phyloP scores from a whole-genome alignment of 306 rosid genomes.

The Sindora glabra region DNA sequence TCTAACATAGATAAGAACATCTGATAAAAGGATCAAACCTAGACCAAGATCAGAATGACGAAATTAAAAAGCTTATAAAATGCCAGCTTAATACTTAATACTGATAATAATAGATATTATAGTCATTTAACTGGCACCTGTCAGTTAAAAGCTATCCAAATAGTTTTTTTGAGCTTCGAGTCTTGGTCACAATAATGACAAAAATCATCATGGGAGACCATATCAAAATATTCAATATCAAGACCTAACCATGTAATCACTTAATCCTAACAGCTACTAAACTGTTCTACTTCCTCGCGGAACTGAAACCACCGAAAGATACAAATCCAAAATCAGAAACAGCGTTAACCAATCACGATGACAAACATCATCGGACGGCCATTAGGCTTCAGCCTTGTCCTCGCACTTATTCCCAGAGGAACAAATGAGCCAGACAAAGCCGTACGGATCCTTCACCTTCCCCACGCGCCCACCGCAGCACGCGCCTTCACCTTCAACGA shows the following conservation, averaged over 20 bases:
- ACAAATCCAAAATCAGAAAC: neutral
- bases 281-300: neutral
- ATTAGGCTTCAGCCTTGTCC: slow-evolving; percentile 16
- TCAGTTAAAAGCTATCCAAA: neutral
- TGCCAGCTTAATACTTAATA: too few relatives aligned
- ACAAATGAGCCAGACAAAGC: slow-evolving; percentile 45
- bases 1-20: too few relatives aligned
- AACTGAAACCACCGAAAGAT: neutral
- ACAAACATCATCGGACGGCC: neutral
- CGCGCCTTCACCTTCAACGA: slow-evolving; percentile 46
- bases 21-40: too few relatives aligned
- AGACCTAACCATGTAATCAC: neutral
- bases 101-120: too few relatives aligned
- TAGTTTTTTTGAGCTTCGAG: neutral
- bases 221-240: slow-evolving; percentile 1
- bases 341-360: too few relatives aligned
- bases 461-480: slow-evolving; percentile 47
- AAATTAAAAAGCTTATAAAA: too few relatives aligned
- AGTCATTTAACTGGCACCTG: slow-evolving; percentile 2
- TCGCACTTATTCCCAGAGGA: slow-evolving; percentile 13
- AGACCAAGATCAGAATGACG: too few relatives aligned
- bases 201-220: neutral
- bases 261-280: neutral
- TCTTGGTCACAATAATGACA: neutral
- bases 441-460: slow-evolving; percentile 67